Conservation (phyloP, 257 asterid genomes). For the Fraxinus cuspidata region DNA sequence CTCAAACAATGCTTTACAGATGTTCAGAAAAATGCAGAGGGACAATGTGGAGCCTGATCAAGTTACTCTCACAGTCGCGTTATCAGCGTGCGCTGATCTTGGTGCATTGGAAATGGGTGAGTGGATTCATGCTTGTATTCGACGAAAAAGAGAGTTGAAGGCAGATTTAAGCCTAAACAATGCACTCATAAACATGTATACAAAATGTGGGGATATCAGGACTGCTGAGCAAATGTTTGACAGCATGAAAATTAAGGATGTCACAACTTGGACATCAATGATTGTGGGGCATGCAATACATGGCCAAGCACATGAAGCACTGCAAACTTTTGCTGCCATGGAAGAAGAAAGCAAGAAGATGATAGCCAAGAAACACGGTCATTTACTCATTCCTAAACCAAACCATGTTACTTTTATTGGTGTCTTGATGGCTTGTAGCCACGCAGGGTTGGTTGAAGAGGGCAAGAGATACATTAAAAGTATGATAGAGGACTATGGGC, state of each 20-base stretch:
- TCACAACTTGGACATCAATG: conserved; percentile 42
- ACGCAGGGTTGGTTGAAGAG: conserved; percentile 29
- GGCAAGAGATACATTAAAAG: conserved; percentile 27
- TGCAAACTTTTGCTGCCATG: conserved; percentile 30
- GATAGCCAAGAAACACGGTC: background rate
- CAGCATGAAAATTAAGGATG: conserved; percentile 23
- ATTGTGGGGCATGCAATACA: conserved; percentile 37
- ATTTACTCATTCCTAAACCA: conserved; percentile 18
- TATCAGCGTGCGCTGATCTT: conserved; percentile 33
- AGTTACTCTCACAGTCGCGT: conserved; percentile 20
- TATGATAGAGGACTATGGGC: conserved; percentile 28
- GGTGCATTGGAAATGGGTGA: conserved; percentile 34
- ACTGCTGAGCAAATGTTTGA: conserved; percentile 30
- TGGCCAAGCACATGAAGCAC: conserved; percentile 35
- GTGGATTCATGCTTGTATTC: conserved; percentile 24
- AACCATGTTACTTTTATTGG: conserved; percentile 29
- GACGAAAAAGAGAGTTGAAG: conserved; percentile 3
- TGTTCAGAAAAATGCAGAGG: conserved; percentile 28
- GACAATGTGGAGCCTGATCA: conserved; percentile 36
- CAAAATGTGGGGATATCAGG: conserved; percentile 33
- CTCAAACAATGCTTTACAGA: conserved; percentile 23
- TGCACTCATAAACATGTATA: conserved; percentile 36
- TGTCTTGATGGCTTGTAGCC: conserved; percentile 35
- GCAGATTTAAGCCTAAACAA: conserved; percentile 22
- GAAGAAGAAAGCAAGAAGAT: conserved; percentile 14